phyloP scores from a whole-genome alignment of 352 stramenopile species.

The Porosira glacialis region DNA sequence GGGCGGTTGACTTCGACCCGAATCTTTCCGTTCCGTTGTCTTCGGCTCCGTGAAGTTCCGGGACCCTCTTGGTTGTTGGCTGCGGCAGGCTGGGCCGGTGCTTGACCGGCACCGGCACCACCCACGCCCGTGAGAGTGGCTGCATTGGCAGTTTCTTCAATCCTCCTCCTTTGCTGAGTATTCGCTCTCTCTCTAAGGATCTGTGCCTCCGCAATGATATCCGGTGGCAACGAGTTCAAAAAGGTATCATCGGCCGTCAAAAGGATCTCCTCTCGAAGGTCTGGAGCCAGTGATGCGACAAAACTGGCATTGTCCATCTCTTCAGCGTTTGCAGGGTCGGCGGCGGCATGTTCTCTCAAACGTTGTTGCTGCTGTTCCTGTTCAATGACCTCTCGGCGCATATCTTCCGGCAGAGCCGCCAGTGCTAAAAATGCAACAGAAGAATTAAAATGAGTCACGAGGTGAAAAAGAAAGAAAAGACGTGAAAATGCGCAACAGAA shows the following conservation, averaged over 20 bases:
- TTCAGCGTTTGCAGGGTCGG: constrained; percentile 91
- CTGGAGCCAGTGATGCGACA: constrained; percentile 90
- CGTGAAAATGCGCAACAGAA: too few species aligned
- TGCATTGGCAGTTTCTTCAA: constrained; percentile 45
- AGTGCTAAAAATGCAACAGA: too few species aligned
- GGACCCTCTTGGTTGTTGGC: constrained; percentile 54
- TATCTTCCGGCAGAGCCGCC: constrained; percentile 93
- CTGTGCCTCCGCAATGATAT: constrained; percentile 92
- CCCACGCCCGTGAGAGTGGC: constrained; percentile 4
- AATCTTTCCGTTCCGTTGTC: constrained; percentile 56
- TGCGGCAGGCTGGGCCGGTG: not conserved
- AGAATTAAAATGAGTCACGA: too few species aligned
- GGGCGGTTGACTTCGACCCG: constrained; percentile 65
- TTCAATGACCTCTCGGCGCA: constrained; percentile 93
- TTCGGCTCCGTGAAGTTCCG: constrained; percentile 30
- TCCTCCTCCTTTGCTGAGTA: constrained; percentile 52
- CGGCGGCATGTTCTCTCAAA: constrained; percentile 77
- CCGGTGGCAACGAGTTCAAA: constrained; percentile 89
- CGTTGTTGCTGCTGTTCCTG: constrained; percentile 90
- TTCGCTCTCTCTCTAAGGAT: constrained; percentile 88
- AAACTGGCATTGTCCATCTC: constrained; percentile 98
- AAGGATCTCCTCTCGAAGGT: constrained; percentile 95
- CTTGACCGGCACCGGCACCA: constrained; percentile 42
- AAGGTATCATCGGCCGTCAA: constrained; percentile 90
- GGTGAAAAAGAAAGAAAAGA: constrained; percentile 7